Evolutionary conservation across 2,329 filamentous ascomycete genomes (phyloP), one percentile per base, ranked within the genome.

Genomic region (Hymenoscyphus scutula): DNA sequence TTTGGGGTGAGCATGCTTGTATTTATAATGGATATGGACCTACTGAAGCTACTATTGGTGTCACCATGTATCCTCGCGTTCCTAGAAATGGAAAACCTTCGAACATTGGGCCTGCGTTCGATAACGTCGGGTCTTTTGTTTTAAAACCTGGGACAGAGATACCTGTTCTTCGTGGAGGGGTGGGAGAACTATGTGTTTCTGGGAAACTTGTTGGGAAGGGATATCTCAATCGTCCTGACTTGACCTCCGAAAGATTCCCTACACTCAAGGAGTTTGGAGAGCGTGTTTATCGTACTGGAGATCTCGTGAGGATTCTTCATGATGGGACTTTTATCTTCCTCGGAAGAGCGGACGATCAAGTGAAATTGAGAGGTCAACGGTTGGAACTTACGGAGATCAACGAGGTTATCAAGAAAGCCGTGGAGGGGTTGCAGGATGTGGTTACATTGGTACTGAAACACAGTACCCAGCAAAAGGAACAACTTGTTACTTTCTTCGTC

Each of bases 21-120:
- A 92, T 98, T 15, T 94, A 96, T 78, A 97, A 97, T 70, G 92
- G 92, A 2, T 92, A 97, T 67, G 93, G 93, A 0, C 94, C 93
- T 1, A 97, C 93, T 0, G 94, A 97, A 74, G 90, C 91, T 0
- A 97, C 93, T 0, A 97, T 97, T 66, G 93, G 93, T 5, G 90
- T 93, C 38, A 97, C 93, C 0, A 96, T 95, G 83, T 93, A 89
- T 69, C 88, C 88, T n/a, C 83, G 90, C 37, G 91, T 97, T 7
- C 90, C 91, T 0, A 76, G 79, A 23, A 90, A 89, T 67, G 92
- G 91, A 0, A 89, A 92, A 32, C 86, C 93, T 0, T 90, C 91
- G 11, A 97, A 97, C 70, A 97, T 97, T 68, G 93, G 93, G 0
- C 83, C 82, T 29, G 90, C 92, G 66, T 97, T 97, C 67, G 84